phyloP scores from a whole-genome alignment of 2,329 filamentous ascomycete genomes.

The Xylaria sp. region DNA sequence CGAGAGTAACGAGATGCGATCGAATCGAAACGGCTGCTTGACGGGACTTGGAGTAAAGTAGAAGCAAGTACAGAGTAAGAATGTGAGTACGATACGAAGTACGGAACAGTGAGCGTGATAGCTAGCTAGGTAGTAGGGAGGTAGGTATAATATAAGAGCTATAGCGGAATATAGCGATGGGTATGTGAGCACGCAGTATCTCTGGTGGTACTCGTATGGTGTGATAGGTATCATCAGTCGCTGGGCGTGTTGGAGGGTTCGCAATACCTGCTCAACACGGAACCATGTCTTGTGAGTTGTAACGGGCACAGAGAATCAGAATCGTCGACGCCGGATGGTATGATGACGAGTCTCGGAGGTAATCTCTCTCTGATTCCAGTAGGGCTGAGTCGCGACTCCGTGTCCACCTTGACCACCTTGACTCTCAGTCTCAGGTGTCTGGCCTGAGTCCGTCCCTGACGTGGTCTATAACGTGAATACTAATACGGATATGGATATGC shows the following conservation, averaged over 20 bases:
- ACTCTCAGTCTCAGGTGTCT: background rate
- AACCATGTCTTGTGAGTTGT: slow-evolving; percentile 8
- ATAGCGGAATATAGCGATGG: background rate
- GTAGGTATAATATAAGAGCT: background rate
- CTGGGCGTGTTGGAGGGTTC: slow-evolving; percentile 3
- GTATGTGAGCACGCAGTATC: background rate
- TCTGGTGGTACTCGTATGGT: background rate
- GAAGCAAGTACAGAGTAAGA: background rate
- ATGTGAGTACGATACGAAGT: background rate
- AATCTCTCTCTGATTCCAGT: slow-evolving; percentile 18
- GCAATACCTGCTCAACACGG: slow-evolving; percentile 5
- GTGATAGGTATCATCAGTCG: background rate
- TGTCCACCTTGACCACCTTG: slow-evolving; percentile 7
- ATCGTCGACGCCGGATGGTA: slow-evolving; percentile 7
- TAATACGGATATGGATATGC: background rate
- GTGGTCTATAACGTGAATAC: no score
- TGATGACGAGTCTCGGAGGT: slow-evolving; percentile 19
- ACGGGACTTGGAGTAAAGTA: background rate
- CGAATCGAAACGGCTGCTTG: slow-evolving; percentile 2
- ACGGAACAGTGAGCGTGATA: background rate
- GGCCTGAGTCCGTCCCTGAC: background rate
- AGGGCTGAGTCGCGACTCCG: slow-evolving; percentile 18
- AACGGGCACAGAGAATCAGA: slow-evolving; percentile 6
- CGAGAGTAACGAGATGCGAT: slow-evolving; percentile 9
- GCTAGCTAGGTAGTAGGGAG: background rate